phyloP scores from a whole-genome alignment of 176 grass and related monocot species.

The Microstegium vimineum region DNA sequence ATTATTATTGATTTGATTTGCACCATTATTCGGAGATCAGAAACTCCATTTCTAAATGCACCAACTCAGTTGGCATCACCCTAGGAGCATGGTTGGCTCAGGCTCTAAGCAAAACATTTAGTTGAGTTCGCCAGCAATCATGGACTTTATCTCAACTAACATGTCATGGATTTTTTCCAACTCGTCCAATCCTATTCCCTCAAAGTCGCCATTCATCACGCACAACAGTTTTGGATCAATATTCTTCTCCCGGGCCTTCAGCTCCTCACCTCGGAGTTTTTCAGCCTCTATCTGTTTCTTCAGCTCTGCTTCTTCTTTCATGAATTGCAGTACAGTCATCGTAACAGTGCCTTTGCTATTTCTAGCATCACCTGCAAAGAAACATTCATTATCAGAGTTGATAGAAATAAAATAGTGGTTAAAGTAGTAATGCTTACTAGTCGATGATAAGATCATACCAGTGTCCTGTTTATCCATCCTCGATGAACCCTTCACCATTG shows the following conservation, averaged over 20 bases:
- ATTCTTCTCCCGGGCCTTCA: background rate
- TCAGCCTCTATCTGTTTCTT: background rate
- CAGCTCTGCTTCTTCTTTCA: background rate
- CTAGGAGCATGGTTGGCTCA: background rate
- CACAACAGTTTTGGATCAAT: background rate
- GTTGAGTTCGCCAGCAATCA: too few species aligned
- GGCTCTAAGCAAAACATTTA: background rate
- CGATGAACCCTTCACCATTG: background rate
- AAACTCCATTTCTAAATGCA: background rate
- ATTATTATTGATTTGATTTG: background rate
- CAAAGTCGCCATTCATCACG: background rate
- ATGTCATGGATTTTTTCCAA: background rate
- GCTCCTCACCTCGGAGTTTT: background rate
- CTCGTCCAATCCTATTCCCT: background rate
- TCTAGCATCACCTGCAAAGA: conserved; percentile 3
- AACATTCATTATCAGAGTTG: background rate
- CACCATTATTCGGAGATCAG: background rate
- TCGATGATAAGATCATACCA: background rate
- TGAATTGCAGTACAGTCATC: background rate
- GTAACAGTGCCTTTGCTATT: background rate
- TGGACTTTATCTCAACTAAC: background rate
- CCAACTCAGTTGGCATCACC: background rate
- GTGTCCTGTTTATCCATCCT: background rate
- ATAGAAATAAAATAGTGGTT: conserved; percentile 7
- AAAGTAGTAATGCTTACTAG: background rate